These are phyloP conservation scores for Aureobasidium sp. DNA, from an alignment of 2,329 filamentous ascomycete genomes.

Conservation along the genomic window DNA sequence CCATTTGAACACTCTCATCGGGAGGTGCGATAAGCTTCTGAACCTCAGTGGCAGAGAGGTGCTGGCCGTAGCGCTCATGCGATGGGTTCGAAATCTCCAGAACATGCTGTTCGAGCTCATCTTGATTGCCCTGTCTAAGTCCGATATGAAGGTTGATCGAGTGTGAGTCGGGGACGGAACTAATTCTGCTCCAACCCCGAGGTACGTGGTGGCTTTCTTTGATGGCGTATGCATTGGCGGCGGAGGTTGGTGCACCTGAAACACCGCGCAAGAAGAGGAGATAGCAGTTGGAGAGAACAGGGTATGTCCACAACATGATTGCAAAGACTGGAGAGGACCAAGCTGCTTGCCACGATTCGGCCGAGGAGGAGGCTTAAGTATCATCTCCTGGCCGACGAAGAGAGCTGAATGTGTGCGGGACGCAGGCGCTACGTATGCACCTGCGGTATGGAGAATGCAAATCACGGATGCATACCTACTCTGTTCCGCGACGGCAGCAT, in stretches of 20 bases:
- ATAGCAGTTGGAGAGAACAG: neutral
- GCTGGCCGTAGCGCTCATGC: conserved; percentile 47
- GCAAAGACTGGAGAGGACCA: rapidly evolving
- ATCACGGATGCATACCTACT: neutral
- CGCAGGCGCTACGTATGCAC: neutral
- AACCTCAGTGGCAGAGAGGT: conserved; percentile 47
- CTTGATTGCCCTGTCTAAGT: conserved; percentile 51
- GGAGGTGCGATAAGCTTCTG: conserved; percentile 47
- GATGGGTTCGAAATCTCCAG: conserved; percentile 48
- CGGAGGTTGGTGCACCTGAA: neutral
- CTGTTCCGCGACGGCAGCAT: neutral
- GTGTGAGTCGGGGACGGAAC: neutral
- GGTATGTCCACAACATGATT: neutral
- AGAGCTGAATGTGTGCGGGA: neutral
- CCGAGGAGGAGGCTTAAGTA: neutral
- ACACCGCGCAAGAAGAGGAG: neutral
- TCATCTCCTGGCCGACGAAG: neutral
- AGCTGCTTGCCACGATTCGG: neutral
- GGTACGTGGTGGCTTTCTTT: neutral
- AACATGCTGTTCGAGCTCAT: conserved; percentile 49
- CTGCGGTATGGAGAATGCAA: neutral
- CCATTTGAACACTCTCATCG: conserved; percentile 44
- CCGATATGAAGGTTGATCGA: conserved; percentile 50
- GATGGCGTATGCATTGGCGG: neutral
- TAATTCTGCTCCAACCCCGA: neutral